Percentiles rank a stretch among this genome's conserved stretches.
These are phyloP conservation scores for Cordyceps militaris DNA, from an alignment of 2,329 filamentous ascomycete genomes.

Conservation along the genomic window DNA sequence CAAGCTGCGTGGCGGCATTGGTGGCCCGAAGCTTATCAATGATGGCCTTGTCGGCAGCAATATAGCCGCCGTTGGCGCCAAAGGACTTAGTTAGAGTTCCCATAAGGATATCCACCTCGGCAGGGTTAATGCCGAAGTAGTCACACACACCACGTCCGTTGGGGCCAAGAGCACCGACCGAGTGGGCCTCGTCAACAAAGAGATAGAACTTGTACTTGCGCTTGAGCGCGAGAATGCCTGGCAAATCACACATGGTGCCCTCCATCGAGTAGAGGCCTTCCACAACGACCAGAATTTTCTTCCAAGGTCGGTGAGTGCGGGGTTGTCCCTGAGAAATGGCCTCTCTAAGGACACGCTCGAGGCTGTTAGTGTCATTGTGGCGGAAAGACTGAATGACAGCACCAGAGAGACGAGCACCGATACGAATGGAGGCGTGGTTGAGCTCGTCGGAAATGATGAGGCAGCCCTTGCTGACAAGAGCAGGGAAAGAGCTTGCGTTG, in stretches of 20 bases:
- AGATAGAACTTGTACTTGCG: conserved; percentile 95
- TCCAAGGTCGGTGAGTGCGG: conserved; percentile 97
- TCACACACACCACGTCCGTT: conserved; percentile 89
- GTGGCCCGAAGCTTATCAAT: conserved; percentile 84
- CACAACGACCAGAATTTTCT: conserved; percentile 94
- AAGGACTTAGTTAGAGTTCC: conserved; percentile 98
- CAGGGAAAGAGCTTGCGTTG: conserved; percentile 87
- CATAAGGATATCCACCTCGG: conserved; percentile 92
- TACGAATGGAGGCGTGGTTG: conserved; percentile 95
- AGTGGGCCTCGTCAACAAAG: conserved; percentile 95
- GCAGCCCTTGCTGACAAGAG: conserved; percentile 85
- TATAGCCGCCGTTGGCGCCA: conserved; percentile 93
- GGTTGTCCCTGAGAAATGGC: conserved; percentile 95
- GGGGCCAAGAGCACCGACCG: conserved; percentile 85
- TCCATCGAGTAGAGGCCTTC: conserved; percentile 99
- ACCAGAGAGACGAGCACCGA: conserved; percentile 86
- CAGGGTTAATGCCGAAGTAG: conserved; percentile 86
- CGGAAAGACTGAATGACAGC: conserved; percentile 95
- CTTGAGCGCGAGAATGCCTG: conserved; percentile 78
- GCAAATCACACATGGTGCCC: conserved; percentile 97
- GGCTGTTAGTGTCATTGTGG: conserved; percentile 88
- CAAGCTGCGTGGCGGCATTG: conserved; percentile 80
- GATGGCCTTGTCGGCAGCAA: conserved; percentile 81
- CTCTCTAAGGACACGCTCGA: conserved; percentile 82
- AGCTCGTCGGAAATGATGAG: conserved; percentile 94